Conservation (phyloP, 352 stramenopile genomes). For the Globisporangium nunn region DNA sequence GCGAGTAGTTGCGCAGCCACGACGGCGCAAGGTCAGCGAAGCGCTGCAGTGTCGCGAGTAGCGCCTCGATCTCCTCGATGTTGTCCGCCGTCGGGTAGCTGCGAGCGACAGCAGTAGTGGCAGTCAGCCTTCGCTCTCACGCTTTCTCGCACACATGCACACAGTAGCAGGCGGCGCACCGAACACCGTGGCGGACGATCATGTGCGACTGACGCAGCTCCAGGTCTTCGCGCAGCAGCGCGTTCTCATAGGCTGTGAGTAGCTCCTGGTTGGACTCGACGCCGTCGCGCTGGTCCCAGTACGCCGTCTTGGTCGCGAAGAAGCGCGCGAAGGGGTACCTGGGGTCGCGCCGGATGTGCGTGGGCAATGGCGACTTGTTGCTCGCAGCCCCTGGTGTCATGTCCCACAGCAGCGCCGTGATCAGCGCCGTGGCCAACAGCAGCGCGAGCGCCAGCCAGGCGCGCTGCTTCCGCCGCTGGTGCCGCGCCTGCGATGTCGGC, state of each 20-base stretch:
- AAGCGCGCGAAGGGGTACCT: conserved; percentile 21
- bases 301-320: conserved; percentile 52
- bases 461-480: conserved; percentile 2
- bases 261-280: conserved; percentile 16
- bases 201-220: conserved; percentile 56
- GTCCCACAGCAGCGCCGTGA: conserved; percentile 13
- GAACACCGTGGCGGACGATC: conserved; percentile 52
- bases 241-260: conserved; percentile 17
- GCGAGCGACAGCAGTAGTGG: neutral
- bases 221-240: conserved; percentile 24
- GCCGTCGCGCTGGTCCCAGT: conserved; percentile 41
- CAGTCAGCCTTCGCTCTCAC: neutral
- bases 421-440: conserved; percentile 7
- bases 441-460: conserved; percentile 10
- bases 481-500: conserved; percentile 6
- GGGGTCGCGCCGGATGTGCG: conserved; percentile 8
- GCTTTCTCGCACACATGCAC: neutral
- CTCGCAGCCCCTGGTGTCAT: conserved; percentile 9
- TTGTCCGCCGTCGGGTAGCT: conserved; percentile 50
- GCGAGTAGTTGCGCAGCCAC: conserved; percentile 56
- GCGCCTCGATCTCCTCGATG: conserved; percentile 37
- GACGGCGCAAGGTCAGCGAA: conserved; percentile 27
- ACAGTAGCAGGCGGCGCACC: conserved; percentile 16
- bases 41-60: conserved; percentile 34
- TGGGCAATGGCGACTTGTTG: conserved; percentile 3